These are phyloP conservation scores for Torulaspora pretoriensis DNA, from an alignment of 1,139 yeast species.

Conservation along the genomic window DNA sequence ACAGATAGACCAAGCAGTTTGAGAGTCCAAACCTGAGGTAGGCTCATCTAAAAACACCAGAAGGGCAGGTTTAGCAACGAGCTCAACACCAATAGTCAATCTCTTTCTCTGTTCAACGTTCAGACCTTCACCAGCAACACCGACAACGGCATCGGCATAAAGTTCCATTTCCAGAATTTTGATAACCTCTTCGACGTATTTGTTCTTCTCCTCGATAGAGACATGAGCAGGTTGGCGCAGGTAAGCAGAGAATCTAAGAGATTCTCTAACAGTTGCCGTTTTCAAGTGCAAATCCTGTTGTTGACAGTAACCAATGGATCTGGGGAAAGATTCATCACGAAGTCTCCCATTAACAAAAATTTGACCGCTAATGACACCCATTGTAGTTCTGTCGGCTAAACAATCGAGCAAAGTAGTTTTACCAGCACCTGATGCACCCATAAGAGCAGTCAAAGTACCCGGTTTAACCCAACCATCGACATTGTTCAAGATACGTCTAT, in stretches of 20 bases:
- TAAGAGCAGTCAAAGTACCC: conserved; percentile 67
- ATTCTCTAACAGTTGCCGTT: conserved; percentile 78
- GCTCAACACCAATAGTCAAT: conserved; percentile 78
- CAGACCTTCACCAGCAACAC: conserved; percentile 74
- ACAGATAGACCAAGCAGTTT: conserved; percentile 85
- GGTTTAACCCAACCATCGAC: conserved; percentile 87
- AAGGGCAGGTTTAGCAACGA: conserved; percentile 82
- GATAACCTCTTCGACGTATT: conserved; percentile 68
- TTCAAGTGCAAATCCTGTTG: conserved; percentile 75
- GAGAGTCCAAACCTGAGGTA: conserved; percentile 88
- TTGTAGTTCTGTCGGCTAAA: conserved; percentile 70
- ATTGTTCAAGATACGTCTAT: conserved; percentile 59
- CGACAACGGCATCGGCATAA: conserved; percentile 79
- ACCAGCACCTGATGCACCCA: conserved; percentile 92
- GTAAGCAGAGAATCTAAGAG: conserved; percentile 65
- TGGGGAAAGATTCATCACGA: conserved; percentile 69
- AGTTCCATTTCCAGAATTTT: conserved; percentile 64
- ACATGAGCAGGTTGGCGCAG: conserved; percentile 62
- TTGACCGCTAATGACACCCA: conserved; percentile 73
- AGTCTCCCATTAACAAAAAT: conserved; percentile 70
- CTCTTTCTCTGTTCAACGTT: conserved; percentile 86
- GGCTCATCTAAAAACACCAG: conserved; percentile 86
- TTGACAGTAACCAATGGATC: conserved; percentile 79
- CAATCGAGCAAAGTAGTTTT: conserved; percentile 74
- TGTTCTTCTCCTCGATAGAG: conserved; percentile 56